Conservation (phyloP, 257 asterid species). For the Solanum chilense region DNA sequence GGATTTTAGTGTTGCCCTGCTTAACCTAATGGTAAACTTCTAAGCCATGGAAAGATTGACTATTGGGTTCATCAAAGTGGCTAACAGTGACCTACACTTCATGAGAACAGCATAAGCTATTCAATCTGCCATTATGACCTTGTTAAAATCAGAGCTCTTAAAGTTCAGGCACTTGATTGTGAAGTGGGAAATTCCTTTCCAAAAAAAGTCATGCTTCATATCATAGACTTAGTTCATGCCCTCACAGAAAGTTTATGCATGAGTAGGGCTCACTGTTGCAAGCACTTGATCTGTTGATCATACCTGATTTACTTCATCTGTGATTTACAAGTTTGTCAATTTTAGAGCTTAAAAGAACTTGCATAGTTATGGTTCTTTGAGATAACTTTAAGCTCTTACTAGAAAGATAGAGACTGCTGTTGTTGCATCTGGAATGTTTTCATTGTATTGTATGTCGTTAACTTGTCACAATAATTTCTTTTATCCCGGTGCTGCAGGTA, state of each 20-base stretch:
- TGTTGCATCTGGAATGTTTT: background rate
- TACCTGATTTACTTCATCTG: background rate
- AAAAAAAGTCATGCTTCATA: background rate
- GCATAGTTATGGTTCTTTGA: background rate
- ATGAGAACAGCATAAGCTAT: background rate
- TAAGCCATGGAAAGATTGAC: background rate
- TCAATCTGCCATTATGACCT: background rate
- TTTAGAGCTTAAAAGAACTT: background rate
- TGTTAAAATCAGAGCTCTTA: background rate
- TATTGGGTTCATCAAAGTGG: background rate
- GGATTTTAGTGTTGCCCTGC: background rate
- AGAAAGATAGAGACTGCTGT: background rate
- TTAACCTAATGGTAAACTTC: background rate
- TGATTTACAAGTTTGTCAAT: background rate
- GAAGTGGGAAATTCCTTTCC: background rate
- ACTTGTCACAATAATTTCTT: background rate
- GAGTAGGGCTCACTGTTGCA: background rate
- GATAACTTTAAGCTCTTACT: background rate
- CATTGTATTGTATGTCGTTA: background rate
- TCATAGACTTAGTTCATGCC: background rate
- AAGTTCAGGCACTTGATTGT: background rate
- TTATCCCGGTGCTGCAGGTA: slow-evolving; percentile 40
- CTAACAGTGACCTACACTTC: background rate
- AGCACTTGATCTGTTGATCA: background rate
- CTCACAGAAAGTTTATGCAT: background rate